A percentile compares a stretch with the other conserved stretches of the same genome.
phyloP scores from a whole-genome alignment of 371 early-diverging fungal species.

The Lichtheimia corymbifera region DNA sequence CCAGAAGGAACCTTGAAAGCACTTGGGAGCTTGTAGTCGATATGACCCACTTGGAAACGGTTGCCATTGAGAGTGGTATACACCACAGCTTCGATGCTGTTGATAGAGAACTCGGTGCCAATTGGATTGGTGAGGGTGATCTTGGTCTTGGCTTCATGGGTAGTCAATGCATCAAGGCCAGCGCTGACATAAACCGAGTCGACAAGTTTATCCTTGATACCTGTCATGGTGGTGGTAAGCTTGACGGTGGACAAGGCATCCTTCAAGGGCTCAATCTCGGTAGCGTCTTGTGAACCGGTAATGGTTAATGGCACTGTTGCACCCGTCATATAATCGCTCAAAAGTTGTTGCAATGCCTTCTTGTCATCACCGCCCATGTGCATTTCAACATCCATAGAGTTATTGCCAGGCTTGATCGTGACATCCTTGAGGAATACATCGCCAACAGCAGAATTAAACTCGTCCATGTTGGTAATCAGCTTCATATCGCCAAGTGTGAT shows the following conservation, averaged over 20 bases:
- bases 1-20: slow-evolving; percentile 31
- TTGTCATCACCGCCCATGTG: slow-evolving; percentile 22
- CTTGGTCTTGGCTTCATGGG: slow-evolving; percentile 24
- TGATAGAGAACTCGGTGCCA: slow-evolving; percentile 40
- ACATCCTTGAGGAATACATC: slow-evolving; percentile 24
- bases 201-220: slow-evolving; percentile 29
- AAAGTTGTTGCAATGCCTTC: slow-evolving; percentile 20
- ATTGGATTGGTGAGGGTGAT: slow-evolving; percentile 53
- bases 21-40: slow-evolving; percentile 19
- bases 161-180: slow-evolving; percentile 6
- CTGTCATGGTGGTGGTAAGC: slow-evolving; percentile 43
- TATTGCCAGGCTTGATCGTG: slow-evolving; percentile 31
- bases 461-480: slow-evolving; percentile 30
- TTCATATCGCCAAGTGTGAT: slow-evolving; percentile 45
- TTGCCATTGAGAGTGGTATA: not conserved
- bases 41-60: slow-evolving; percentile 23
- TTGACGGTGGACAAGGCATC: slow-evolving; percentile 39
- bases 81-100: slow-evolving; percentile 30
- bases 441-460: slow-evolving; percentile 20
- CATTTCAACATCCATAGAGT: slow-evolving; percentile 26
- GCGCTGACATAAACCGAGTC: slow-evolving; percentile 25
- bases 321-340: slow-evolving; percentile 41
- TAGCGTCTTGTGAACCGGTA: slow-evolving; percentile 37
- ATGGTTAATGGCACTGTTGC: slow-evolving; percentile 43
- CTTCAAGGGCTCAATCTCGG: slow-evolving; percentile 40